A percentile compares a stretch with the other conserved stretches of the same genome.
phyloP scores from a whole-genome alignment of 495 filamentous ascomycete genomes.

The Aspergillus nanangensis region DNA sequence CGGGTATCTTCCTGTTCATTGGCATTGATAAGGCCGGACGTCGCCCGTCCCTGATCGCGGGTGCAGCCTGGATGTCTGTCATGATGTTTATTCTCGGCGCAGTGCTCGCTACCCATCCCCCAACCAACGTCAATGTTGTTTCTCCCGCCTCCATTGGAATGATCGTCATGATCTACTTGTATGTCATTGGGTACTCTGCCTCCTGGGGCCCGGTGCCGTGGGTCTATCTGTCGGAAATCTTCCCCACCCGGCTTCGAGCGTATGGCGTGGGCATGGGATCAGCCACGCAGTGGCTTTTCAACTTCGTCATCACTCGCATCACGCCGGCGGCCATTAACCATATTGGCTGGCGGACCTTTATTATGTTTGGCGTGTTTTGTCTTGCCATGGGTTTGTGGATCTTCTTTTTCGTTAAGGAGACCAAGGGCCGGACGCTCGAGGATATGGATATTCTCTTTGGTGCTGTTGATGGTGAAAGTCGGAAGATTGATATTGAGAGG shows the following conservation, averaged over 20 bases:
- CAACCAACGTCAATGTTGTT: constrained; percentile 21
- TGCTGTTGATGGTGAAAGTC: constrained; percentile 32
- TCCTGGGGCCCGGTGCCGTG: constrained; percentile 45
- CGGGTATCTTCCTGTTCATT: constrained; percentile 58
- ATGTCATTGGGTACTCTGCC: constrained; percentile 41
- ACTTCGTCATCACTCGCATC: constrained; percentile 39
- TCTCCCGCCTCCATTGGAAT: constrained; percentile 41
- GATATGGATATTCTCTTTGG: constrained; percentile 48
- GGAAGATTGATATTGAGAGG: too few relatives aligned
- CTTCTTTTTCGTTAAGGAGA: constrained; percentile 57
- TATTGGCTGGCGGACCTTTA: constrained; percentile 49
- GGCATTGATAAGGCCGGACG: constrained; percentile 67
- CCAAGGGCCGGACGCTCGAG: constrained; percentile 47
- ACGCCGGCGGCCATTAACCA: constrained; percentile 37
- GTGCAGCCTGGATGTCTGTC: constrained; percentile 59
- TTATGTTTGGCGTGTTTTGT: constrained; percentile 53
- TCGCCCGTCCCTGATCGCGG: constrained; percentile 62
- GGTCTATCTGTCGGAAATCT: constrained; percentile 61
- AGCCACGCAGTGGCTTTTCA: constrained; percentile 46
- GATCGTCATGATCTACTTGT: constrained; percentile 52
- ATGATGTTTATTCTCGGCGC: constrained; percentile 77
- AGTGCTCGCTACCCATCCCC: constrained; percentile 47
- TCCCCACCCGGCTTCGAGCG: constrained; percentile 64
- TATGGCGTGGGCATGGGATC: constrained; percentile 66
- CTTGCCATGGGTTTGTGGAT: constrained; percentile 28